These are phyloP conservation scores for Pythium phragmiticola DNA, from an alignment of 352 stramenopile species.

Conservation along the genomic window DNA sequence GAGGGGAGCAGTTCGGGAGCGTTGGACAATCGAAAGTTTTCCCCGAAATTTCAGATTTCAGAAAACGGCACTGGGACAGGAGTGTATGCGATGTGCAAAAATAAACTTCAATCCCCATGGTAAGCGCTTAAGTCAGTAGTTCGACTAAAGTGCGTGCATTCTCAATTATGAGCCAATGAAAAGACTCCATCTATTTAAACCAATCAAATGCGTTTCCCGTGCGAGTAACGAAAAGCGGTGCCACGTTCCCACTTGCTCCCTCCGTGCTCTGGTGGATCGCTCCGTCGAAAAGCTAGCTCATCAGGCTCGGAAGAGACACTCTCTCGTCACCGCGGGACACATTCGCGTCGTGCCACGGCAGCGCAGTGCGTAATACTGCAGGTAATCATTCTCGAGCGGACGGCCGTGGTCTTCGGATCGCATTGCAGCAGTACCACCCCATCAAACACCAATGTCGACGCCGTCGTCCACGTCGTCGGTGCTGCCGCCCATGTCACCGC, in stretches of 20 bases:
- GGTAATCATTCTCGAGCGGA: background rate
- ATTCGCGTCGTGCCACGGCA: background rate
- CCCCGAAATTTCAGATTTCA: background rate
- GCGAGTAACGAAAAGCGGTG: slow-evolving; percentile 12
- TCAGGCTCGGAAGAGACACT: slow-evolving; percentile 6
- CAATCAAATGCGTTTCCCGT: background rate
- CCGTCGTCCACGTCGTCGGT: slow-evolving; percentile 32
- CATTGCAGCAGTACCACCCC: background rate
- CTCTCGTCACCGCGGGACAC: background rate
- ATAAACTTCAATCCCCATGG: background rate
- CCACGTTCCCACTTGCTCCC: slow-evolving; percentile 1
- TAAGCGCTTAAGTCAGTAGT: slow-evolving; percentile 1
- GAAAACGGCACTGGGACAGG: slow-evolving; percentile 1
- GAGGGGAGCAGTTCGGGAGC: no score
- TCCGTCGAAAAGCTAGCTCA: slow-evolving; percentile 14
- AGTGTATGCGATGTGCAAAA: slow-evolving; percentile 13
- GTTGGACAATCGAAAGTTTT: background rate
- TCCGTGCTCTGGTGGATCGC: slow-evolving; percentile 21
- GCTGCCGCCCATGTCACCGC: slow-evolving; percentile 27
- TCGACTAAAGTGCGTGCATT: background rate
- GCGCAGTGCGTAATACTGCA: background rate
- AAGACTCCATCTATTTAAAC: background rate
- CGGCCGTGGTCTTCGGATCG: background rate
- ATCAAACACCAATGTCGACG: slow-evolving; percentile 14
- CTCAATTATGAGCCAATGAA: slow-evolving; percentile 6